Percentiles rank a stretch among this genome's conserved stretches.
These are phyloP conservation scores for Avicennia marina DNA, from an alignment of 257 asterid genomes.

Conservation along the genomic window DNA sequence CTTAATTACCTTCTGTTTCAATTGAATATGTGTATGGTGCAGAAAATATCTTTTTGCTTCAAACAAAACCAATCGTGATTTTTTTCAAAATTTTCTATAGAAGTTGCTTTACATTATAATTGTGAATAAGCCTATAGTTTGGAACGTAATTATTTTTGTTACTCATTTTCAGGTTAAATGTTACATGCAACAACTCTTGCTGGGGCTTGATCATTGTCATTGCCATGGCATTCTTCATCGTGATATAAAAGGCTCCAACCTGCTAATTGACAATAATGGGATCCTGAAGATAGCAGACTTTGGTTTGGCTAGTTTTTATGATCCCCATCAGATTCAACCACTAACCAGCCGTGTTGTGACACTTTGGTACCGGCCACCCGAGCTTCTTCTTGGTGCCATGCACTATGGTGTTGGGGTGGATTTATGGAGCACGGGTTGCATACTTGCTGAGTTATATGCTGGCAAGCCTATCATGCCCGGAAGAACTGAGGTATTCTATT, in stretches of 20 bases:
- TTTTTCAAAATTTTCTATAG: too few species aligned
- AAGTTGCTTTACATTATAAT: too few species aligned
- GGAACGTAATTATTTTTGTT: too few species aligned
- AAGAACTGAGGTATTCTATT: constrained; percentile 75
- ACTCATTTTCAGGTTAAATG: constrained; percentile 73
- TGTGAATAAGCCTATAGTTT: too few species aligned
- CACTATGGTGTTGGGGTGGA: constrained; percentile 82
- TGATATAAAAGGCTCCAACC: constrained; percentile 94
- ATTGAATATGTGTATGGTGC: too few species aligned
- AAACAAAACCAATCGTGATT: too few species aligned
- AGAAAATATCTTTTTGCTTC: too few species aligned
- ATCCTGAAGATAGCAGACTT: constrained; percentile 87
- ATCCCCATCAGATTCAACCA: constrained; percentile 71
- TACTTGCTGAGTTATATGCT: constrained; percentile 87
- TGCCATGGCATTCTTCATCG: constrained; percentile 81
- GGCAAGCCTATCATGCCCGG: constrained; percentile 99
- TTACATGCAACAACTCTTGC: constrained; percentile 79
- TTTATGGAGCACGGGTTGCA: constrained; percentile 96
- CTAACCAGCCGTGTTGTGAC: constrained; percentile 95
- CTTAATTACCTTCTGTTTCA: constrained; percentile 2
- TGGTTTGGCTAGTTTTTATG: constrained; percentile 85
- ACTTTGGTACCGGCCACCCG: constrained; percentile 96
- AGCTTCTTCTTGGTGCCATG: constrained; percentile 90
- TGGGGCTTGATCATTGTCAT: constrained; percentile 90
- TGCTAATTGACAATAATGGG: constrained; percentile 81